A percentile compares a stretch with the other conserved stretches of the same genome.
These are phyloP conservation scores for Leccinum disarticulatum DNA, from an alignment of 768 basidiomycete genomes.

Conservation along the genomic window DNA sequence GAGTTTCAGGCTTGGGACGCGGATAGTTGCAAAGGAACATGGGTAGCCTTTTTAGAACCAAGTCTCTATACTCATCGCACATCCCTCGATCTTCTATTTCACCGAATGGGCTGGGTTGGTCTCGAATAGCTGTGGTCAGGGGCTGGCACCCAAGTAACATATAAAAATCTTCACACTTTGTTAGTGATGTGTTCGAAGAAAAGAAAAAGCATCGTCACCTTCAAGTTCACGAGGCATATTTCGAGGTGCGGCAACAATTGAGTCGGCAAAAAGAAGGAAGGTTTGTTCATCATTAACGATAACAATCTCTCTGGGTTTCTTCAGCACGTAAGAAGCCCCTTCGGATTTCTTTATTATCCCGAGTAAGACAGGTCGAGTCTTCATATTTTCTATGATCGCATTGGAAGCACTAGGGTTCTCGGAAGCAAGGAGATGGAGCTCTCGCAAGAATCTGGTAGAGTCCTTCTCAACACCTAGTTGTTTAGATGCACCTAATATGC, in stretches of 20 bases:
- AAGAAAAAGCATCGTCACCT: constrained; percentile 38
- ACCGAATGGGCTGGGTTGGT: constrained; percentile 59
- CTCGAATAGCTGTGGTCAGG: constrained; percentile 67
- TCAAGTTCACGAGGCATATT: constrained; percentile 91
- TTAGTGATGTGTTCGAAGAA: not conserved
- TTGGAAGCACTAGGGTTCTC: constrained; percentile 40
- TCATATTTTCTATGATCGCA: constrained; percentile 55
- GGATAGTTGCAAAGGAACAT: constrained; percentile 86
- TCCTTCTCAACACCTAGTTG: constrained; percentile 15
- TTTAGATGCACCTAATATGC: not conserved
- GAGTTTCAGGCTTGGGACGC: constrained; percentile 53
- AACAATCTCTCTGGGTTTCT: constrained; percentile 63
- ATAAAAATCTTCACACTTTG: constrained; percentile 58
- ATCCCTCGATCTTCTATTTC: constrained; percentile 47
- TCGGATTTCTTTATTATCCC: constrained; percentile 55
- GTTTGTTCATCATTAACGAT: constrained; percentile 80
- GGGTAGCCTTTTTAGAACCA: constrained; percentile 77
- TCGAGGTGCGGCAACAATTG: constrained; percentile 72
- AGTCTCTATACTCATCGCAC: constrained; percentile 46
- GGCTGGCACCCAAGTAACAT: constrained; percentile 64
- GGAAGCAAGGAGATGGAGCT: too few relatives aligned
- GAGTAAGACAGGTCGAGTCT: constrained; percentile 62
- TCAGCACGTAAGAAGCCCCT: constrained; percentile 59
- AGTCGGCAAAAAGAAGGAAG: constrained; percentile 70
- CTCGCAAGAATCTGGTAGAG: too few relatives aligned